phyloP scores from a whole-genome alignment of 768 basidiomycete genomes.

The Omphalotus guepiniiformis region DNA sequence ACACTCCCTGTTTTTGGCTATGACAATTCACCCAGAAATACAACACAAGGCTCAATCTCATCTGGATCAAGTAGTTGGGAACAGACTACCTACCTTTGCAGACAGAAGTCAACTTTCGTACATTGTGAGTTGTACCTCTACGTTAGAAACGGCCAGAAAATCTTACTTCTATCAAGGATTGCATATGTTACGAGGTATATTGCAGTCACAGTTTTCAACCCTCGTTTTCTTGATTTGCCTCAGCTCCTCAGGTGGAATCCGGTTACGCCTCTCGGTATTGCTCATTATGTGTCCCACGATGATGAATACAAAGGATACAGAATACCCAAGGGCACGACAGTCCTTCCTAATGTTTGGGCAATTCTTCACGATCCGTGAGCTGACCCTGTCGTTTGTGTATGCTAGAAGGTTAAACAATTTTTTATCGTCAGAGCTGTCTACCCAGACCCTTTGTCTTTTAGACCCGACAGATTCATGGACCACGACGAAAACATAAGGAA shows the following conservation, averaged over 20 bases:
- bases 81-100: conserved; percentile 34
- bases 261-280: conserved; percentile 29
- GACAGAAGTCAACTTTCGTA: conserved; percentile 34
- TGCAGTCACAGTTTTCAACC: background rate
- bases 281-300: conserved; percentile 27
- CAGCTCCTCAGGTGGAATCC: conserved; percentile 42
- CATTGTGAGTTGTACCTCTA: conserved; percentile 24
- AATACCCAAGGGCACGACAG: conserved; percentile 28
- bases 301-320: conserved; percentile 36
- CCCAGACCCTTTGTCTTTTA: conserved; percentile 36
- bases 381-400: background rate
- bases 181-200: conserved; percentile 25
- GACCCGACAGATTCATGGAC: conserved; percentile 34
- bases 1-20: conserved; percentile 34
- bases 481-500: conserved; percentile 19
- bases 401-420: background rate
- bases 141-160: background rate
- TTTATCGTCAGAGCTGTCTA: conserved; percentile 22
- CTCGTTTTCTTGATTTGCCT: background rate
- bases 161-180: conserved; percentile 21
- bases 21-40: conserved; percentile 35
- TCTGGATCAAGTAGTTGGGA: conserved; percentile 29
- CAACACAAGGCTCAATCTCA: conserved; percentile 34
- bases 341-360: conserved; percentile 31
- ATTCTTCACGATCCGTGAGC: conserved; percentile 33